phyloP scores from a whole-genome alignment of 2,329 filamentous ascomycete genomes.

The Verticillium albo-atrum region DNA sequence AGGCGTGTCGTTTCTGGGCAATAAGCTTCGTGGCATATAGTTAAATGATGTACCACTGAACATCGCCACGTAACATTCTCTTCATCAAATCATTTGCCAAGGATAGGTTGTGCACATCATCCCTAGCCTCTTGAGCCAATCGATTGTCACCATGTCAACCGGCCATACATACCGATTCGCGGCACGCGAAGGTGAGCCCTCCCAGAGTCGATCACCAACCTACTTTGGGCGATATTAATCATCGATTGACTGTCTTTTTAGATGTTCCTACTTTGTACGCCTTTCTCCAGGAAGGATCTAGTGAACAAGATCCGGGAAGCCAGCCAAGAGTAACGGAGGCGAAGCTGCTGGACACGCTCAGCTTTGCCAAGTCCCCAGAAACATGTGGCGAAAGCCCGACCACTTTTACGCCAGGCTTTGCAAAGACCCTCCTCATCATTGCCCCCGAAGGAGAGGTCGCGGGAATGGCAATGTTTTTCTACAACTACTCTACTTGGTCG shows the following conservation, averaged over 20 bases:
- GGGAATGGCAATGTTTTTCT: slow-evolving; percentile 9
- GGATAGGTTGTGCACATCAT: too few relatives aligned
- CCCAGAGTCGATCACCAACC: neutral
- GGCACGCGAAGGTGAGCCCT: neutral
- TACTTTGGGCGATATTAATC: neutral
- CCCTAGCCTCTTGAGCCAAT: too few relatives aligned
- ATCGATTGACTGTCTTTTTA: neutral
- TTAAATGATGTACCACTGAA: too few relatives aligned
- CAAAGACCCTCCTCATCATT: slow-evolving; percentile 3
- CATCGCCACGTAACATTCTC: too few relatives aligned
- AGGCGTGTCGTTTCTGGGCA: too few relatives aligned
- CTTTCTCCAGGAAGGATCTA: neutral
- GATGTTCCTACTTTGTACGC: neutral
- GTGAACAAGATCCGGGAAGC: neutral
- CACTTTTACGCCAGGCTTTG: neutral
- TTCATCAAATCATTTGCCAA: too few relatives aligned
- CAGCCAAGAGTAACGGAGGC: neutral
- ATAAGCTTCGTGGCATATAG: too few relatives aligned
- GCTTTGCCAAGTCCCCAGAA: neutral
- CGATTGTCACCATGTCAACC: neutral
- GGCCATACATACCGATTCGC: neutral
- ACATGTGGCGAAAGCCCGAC: too few relatives aligned
- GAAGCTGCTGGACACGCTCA: neutral
- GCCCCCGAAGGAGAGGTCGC: slow-evolving; percentile 3
- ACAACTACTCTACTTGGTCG: slow-evolving; percentile 10